Base-by-base conservation (phyloP, 495 filamentous ascomycete species). In the Neurospora discreta region DNA sequence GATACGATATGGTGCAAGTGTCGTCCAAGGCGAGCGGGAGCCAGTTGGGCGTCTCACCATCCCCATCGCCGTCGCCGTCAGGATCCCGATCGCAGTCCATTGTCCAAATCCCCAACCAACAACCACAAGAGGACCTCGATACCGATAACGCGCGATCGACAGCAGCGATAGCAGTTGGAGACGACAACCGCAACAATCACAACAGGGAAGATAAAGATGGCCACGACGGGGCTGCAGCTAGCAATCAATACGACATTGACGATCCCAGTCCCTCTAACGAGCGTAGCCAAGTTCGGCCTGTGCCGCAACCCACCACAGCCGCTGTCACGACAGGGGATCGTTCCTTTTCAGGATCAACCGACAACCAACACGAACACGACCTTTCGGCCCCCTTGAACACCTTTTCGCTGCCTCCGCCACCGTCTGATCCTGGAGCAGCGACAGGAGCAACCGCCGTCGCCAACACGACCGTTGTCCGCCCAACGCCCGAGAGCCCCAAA, bases 1-100 rank as follows among this genome's bases (percentile, higher is more conserved):
- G 77, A 75, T 75, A 75, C 73, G 75, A 79, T 41, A 74, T 78
- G 46, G 58, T 69, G 65, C 68, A 69, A 73, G 39, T 74, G 73
- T 16, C 68, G 73, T 18, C 39, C 67, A 68, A 42, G 40, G 69
- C 60, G 39, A 26, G 39, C 44, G 74, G 52, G 67, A 68, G 23
- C 76, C 75, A 68, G 77, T 23, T 52, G 44, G 44, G 20, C 44
- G 76, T 74, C 15, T 76, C 76, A 23, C 73, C 71, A 11, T 74
- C 75, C 7, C 71, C 74, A 16, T 75, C 78, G 16, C 67, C 71
- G 44, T 75, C 77, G 23, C 70, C 71, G 40, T 68, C 73, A 39
- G 68, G 30, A 26, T 69, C 76, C 15, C 68, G 73, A 39, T 23
- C 73, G 36, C 20, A 30, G 23, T 26, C 39, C 65, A 46, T 30